Evolutionary conservation across 179 eudicot species (phyloP), one percentile per base, ranked within the genome.

Genomic region (Spinacia oleracea): DNA sequence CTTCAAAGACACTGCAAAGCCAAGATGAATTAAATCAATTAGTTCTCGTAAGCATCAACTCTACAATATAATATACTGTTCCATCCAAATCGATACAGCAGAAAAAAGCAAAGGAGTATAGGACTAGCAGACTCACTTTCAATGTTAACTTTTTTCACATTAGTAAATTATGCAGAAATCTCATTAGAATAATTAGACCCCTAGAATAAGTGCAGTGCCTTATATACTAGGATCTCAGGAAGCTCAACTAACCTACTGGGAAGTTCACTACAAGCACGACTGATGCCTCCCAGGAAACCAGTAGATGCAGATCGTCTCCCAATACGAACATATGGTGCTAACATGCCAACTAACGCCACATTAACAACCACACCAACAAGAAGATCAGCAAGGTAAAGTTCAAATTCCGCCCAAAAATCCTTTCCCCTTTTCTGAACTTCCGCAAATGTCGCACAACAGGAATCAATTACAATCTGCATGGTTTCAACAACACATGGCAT

Each of bases 401-500:
- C 98, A 86, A 95, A 95, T 79, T 95, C 98, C 6, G 91, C 85
- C 98, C 97, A 95, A 83, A 95, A 95, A 77, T 93, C 97, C 76
- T 93, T 88, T 53, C 95, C 98, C 78, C 98, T 86, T 77, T 91
- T 90, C 58, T 93, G 96, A 79, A 85, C 86, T 83, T 95, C 98
- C 42, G 97, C 97, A 84, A 93, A 87, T n/a, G 98, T 93, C 58
- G 97, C 98, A 87, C 98, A 95, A 82, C 93, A 90, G 74, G 95
- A 89, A 90, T 95, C 98, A 84, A 93, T 91, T 45, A 91, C 89
- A 69, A 91, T 83, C 97, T 94, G 90, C 87, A 86, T 60, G 42
- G 80, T 58, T 62, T 38, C 79, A 83, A 72, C 25, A 64, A 35
- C n/a, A 78, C 20, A 62, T 51, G 70, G 5, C 35, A 70, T 45